Base-by-base conservation (phyloP, 768 basidiomycete genomes). In the Obba rivulosa region DNA sequence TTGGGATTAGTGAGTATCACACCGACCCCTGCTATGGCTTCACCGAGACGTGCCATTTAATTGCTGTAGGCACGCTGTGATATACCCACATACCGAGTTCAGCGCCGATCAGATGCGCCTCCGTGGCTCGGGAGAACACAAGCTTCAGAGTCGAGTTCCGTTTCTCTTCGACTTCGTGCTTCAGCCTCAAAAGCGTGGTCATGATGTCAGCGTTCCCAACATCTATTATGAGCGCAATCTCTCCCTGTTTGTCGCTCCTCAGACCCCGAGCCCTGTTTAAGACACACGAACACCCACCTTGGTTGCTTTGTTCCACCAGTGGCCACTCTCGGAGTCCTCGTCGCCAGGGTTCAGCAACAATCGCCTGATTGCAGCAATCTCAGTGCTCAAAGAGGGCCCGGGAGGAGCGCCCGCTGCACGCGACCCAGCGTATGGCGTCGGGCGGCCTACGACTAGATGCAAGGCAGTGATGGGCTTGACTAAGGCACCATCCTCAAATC, bases 191-290 rank as follows among this genome's bases (percentile, higher is more conserved):
- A 28, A 94, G 65, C 0, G 85, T 80, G 1, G 86, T 88, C 52
- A 94, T 93, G 44, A 87, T 71, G 63, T 94, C 92, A 3, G 88
- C 91, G 56, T 74, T 90, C 54, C 85, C 71, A 2, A 79, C 81
- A 46, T 84, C 79, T 8, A 92, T 69, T 10, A 95, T 85, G 4
- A 96, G 69, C 3, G 88, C 84, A 18, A 92, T 72, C 31, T 72
- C 58, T 4, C 89, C 87, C 81, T 86, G 51, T 8, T 20, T 38
- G 18, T 2, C 39, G 18, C 34, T 38, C 16, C 16, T 36, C 13
- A 14, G 18, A 17, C 42, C 21, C 34, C 10, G 9, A 43, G 22
- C 66, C 60, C 13, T 31, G 28, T 13, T 5, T 7, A 20, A 40
- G 11, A 28, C n/a, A 11, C 14, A 10, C 18, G 24, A 40, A 28